phyloP scores from a whole-genome alignment of 768 basidiomycete species.

The Panellus pusillus region DNA sequence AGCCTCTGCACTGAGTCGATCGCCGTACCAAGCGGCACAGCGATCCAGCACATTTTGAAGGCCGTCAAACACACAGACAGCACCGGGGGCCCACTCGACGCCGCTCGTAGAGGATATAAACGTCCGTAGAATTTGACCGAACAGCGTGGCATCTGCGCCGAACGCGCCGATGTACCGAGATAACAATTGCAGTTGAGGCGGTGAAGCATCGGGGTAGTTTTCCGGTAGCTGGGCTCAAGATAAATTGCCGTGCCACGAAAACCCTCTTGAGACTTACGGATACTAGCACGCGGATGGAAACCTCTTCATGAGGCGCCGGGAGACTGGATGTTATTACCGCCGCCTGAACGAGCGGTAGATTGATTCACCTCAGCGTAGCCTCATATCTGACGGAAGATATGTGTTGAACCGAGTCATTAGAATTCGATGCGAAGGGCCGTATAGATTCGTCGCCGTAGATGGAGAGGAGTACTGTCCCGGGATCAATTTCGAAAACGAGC shows the following conservation, averaged over 20 bases:
- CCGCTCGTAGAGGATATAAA: constrained; percentile 71
- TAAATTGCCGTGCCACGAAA: constrained; percentile 23
- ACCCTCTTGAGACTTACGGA: constrained; percentile 43
- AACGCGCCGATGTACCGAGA: constrained; percentile 83
- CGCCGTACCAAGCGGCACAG: constrained; percentile 69
- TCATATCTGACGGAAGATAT: constrained; percentile 61
- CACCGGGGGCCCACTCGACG: constrained; percentile 73
- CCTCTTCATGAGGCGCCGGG: constrained; percentile 50
- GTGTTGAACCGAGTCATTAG: constrained; percentile 13
- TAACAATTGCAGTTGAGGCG: constrained; percentile 83
- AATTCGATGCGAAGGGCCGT: constrained; percentile 44
- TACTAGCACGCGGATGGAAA: constrained; percentile 55
- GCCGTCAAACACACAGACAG: constrained; percentile 86
- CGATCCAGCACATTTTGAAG: constrained; percentile 72
- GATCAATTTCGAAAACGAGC: neutral
- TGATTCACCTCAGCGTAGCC: constrained; percentile 59
- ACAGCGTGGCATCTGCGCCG: constrained; percentile 69
- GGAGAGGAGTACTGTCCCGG: constrained; percentile 59
- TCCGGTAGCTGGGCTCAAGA: constrained; percentile 27
- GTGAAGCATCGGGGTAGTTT: constrained; percentile 62
- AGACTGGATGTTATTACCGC: constrained; percentile 43
- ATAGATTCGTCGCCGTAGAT: constrained; percentile 77
- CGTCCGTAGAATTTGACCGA: constrained; percentile 75
- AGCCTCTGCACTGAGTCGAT: constrained; percentile 56
- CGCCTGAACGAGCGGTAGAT: constrained; percentile 6